Evolutionary conservation across 208 protist species (phyloP), one percentile per base, ranked within the genome.

Genomic region (Acanthamoeba royreba): DNA sequence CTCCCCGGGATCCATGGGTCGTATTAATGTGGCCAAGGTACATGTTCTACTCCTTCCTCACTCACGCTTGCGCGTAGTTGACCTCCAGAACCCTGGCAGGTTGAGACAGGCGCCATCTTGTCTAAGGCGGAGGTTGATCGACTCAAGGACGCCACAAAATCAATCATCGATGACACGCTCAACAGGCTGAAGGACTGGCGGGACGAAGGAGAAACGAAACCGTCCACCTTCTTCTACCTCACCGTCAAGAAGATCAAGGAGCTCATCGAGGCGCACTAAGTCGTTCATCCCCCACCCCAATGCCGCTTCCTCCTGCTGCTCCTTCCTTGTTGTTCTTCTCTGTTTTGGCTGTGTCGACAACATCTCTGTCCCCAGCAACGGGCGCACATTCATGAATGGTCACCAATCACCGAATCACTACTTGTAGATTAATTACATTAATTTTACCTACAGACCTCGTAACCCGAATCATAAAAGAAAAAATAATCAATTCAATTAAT

Each of bases 171-270:
- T 40, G 88, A 79, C 42, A 72, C 88, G 2, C 63, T 92, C 61
- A 92, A 55, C 61, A 92, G 81, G 42, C 83, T 90, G 83, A 33
- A 61, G 35, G 83, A 90, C 52, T 90, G 58, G 11, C 72, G 79
- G 22, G 17, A 28, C 11, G 61, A 92, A 0, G 46, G 35, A 15
- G 61, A 92, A 61, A 9, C 66, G 28, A 92, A 81, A 45, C 19
- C 33, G 5, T 28, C 53, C 15, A 79, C 61, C 4, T 81, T 81
- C 88, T 92, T 38, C 88, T 92, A 81, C 45, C 61, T 92, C 61
- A 81, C 47, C 15, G 88, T 92, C 58, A 72, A 79, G 43, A 79
- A 72, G 61, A 92, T 92, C 88, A 92, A 92, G 63, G 88, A 92
- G 4, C 40, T 92, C 69, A n/a, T n/a, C n/a, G n/a, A n/a, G n/a